Evolutionary conservation across 257 asterid genomes (phyloP).

Genomic region (Penstemon newberryi): DNA sequence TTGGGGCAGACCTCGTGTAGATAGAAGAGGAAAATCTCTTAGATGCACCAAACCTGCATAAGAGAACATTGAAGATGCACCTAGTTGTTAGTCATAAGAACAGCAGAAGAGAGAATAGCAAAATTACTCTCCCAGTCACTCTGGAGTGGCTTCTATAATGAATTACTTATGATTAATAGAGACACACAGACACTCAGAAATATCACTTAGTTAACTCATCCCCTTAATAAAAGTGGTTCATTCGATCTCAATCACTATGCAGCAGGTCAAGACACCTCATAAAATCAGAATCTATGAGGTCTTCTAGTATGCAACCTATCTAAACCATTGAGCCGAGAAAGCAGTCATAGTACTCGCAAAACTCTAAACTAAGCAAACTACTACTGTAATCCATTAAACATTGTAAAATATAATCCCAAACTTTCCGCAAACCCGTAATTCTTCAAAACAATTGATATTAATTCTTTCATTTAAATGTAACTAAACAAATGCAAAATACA

Average conservation of each 20-base stretch:
- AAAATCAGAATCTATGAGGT: not conserved
- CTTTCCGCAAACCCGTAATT: not conserved
- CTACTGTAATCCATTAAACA: slow-evolving; percentile 13
- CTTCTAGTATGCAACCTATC: not conserved
- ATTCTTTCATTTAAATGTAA: no score
- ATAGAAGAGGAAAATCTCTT: slow-evolving; percentile 48
- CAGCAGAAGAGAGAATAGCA: not conserved
- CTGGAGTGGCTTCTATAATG: not conserved
- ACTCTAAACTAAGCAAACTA: not conserved
- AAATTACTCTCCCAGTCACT: slow-evolving; percentile 10
- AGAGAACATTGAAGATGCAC: slow-evolving; percentile 12
- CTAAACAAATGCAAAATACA: no score
- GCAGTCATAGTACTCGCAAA: not conserved
- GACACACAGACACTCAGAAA: not conserved
- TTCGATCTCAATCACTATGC: not conserved
- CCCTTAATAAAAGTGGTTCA: not conserved
- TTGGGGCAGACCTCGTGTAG: slow-evolving; percentile 33
- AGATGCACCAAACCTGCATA: slow-evolving; percentile 47
- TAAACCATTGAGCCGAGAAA: not conserved
- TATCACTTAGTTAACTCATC: slow-evolving; percentile 1
- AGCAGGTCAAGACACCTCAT: not conserved
- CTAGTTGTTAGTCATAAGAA: not conserved
- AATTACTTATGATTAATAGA: slow-evolving; percentile 5
- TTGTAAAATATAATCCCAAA: slow-evolving; percentile 5
- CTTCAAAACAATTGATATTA: not conserved